Base-by-base conservation (phyloP, 2,329 filamentous ascomycete species). In the Clonostachys solani region DNA sequence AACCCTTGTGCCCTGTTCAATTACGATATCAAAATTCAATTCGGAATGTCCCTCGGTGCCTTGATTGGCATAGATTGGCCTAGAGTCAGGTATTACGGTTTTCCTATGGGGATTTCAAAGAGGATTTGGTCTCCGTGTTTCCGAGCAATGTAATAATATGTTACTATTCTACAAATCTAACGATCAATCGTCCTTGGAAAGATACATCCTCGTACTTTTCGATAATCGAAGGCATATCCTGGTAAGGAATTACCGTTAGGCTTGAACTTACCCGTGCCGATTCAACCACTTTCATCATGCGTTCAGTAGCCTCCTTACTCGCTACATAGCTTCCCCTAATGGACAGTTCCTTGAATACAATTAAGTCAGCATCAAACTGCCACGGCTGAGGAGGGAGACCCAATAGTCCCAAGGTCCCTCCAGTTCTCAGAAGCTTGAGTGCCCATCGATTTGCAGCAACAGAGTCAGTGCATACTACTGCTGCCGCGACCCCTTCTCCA, bases 301-400 rank as follows among this genome's bases (percentile, higher is more conserved):
- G 50, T 34, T 56, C 52, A 2, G 59, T 59, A 3, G 56, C 56
- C 23, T 59, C 56, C 7, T 44, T 50, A 42, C 56, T 58, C 7
- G 60, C 53, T n/a, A 65, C 62, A 45, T 64, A 65, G 45, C 56
- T 64, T 12, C 62, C 63, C 6, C 54, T 52, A 13, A 66, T 54
- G 2, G 52, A 53, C 36, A 66, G 45, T 49, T 65, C 62, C 17
- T 52, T 51, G 36, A 63, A 65, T 0, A 61, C 58, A 8, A 66
- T 57, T 1, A 54, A 43, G 13, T 51, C 52, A 0, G 62, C 47
- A 46, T 66, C 63, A 41, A 66, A 64, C 19, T 56, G 54, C 60
- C 58, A 65, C n/a, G 50, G 48, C 3, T 64, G 54, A 2, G 58
- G 49, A 2, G 63, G 63, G 12, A 66, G 48, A 6, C 63, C 63